Percentiles rank a stretch among this genome's conserved stretches.
phyloP scores from a whole-genome alignment of 148 eudicot species.

The Nyssa sinensis region DNA sequence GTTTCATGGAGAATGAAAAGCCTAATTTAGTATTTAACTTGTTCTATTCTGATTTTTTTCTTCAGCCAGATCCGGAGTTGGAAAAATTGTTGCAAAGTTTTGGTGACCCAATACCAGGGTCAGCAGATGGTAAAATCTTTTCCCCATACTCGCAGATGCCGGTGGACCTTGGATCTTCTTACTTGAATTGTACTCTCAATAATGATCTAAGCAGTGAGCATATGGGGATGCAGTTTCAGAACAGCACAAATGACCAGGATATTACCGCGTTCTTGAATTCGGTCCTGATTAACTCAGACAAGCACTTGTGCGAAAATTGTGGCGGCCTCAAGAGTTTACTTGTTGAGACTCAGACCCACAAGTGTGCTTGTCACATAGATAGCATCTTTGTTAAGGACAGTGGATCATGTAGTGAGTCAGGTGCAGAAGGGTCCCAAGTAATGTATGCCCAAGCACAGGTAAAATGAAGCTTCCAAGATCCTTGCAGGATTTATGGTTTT shows the following conservation, averaged over 20 bases:
- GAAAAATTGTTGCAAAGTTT: slow-evolving; percentile 32
- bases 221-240: slow-evolving; percentile 33
- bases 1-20: background rate
- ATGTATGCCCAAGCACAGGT: slow-evolving; percentile 38
- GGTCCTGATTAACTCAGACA: slow-evolving; percentile 36
- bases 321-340: slow-evolving; percentile 14
- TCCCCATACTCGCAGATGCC: slow-evolving; percentile 38
- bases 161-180: slow-evolving; percentile 35
- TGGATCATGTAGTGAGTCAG: slow-evolving; percentile 55
- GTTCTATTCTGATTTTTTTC: slow-evolving; percentile 10
- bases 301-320: slow-evolving; percentile 18
- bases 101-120: slow-evolving; percentile 23
- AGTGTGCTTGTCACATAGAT: background rate
- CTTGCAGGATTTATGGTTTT: background rate
- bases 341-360: slow-evolving; percentile 24
- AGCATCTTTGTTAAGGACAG: slow-evolving; percentile 30
- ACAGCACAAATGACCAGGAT: slow-evolving; percentile 35
- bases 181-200: slow-evolving; percentile 12
- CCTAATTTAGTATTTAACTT: background rate
- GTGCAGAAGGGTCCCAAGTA: too few relatives aligned
- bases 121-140: slow-evolving; percentile 38
- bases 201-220: slow-evolving; percentile 28
- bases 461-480: slow-evolving; percentile 6
- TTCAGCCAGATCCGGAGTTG: slow-evolving; percentile 54
- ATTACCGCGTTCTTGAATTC: slow-evolving; percentile 49